A percentile compares a stretch with the other conserved stretches of the same genome.
phyloP scores from a whole-genome alignment of 768 basidiomycete genomes.

The Leccinum subtestaceum region DNA sequence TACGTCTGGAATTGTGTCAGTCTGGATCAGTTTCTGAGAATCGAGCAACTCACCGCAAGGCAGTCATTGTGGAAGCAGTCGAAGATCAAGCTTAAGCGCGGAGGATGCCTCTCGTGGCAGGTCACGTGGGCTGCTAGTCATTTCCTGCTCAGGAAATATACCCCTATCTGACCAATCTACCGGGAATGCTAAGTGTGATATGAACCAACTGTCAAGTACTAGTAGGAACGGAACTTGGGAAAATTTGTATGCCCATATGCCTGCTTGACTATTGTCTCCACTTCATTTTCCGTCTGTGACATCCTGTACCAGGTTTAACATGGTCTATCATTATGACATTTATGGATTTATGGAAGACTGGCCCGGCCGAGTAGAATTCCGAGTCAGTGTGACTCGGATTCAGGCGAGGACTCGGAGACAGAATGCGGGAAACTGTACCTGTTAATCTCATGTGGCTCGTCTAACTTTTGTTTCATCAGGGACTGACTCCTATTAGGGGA shows the following conservation, averaged over 20 bases:
- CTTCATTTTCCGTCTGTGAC: not conserved
- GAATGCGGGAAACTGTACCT: not conserved
- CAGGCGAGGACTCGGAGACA: not conserved
- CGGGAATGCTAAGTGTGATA: not conserved
- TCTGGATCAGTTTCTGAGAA: not conserved
- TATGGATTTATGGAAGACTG: not conserved
- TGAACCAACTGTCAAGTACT: not conserved
- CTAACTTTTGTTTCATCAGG: not conserved
- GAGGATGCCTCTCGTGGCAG: not conserved
- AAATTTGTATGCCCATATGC: too few relatives aligned
- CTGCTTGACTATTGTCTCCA: not conserved
- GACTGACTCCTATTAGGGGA: not conserved
- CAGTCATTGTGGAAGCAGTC: conserved; percentile 33
- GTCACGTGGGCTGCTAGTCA: conserved; percentile 15
- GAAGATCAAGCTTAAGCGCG: conserved; percentile 2
- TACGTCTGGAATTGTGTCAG: conserved; percentile 50
- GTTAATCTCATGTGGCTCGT: not conserved
- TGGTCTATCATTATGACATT: not conserved
- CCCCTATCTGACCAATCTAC: too few relatives aligned
- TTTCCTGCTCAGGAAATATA: not conserved
- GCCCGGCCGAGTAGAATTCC: not conserved
- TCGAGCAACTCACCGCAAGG: conserved; percentile 33
- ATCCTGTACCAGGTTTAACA: too few relatives aligned
- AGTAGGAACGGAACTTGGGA: not conserved
- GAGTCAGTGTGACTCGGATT: not conserved